Conservation (phyloP, 768 basidiomycete species). For the Boletus sp. region DNA sequence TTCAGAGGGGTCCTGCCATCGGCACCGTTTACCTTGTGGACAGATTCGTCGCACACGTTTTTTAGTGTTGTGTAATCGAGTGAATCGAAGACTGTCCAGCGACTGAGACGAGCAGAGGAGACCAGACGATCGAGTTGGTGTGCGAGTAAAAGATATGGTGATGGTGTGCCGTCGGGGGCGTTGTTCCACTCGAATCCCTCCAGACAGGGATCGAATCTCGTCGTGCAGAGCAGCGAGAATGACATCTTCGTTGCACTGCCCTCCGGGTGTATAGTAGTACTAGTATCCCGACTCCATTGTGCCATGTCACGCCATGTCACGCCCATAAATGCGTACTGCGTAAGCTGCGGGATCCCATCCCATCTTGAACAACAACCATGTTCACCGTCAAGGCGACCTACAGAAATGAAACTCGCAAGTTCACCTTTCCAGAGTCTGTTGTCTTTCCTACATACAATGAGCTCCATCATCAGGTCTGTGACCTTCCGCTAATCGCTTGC, state of each 20-base stretch:
- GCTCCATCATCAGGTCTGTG: constrained; percentile 59
- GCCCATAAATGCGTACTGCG: constrained; percentile 14
- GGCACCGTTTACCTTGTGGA: constrained; percentile 28
- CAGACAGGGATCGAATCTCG: constrained; percentile 57
- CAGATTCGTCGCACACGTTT: constrained; percentile 44
- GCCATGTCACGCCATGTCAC: constrained; percentile 25
- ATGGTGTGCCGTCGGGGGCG: constrained; percentile 46
- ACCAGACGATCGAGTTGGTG: constrained; percentile 62
- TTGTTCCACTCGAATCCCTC: constrained; percentile 55
- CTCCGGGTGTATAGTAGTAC: not conserved
- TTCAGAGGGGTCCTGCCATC: constrained; percentile 19
- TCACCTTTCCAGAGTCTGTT: constrained; percentile 50
- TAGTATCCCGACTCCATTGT: not conserved
- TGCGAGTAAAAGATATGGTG: constrained; percentile 58
- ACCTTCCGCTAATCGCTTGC: constrained; percentile 2
- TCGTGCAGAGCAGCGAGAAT: constrained; percentile 48
- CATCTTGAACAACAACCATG: constrained; percentile 41
- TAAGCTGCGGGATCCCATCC: constrained; percentile 20
- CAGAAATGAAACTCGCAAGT: constrained; percentile 63
- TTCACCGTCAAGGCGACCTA: constrained; percentile 83
- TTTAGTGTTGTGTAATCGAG: constrained; percentile 43
- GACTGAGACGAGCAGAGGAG: constrained; percentile 48
- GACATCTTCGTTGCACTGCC: not conserved
- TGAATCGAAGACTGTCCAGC: constrained; percentile 41
- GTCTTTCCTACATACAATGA: constrained; percentile 64